phyloP scores from a whole-genome alignment of 441 rosid genomes.

The Populus trichocarpa region DNA sequence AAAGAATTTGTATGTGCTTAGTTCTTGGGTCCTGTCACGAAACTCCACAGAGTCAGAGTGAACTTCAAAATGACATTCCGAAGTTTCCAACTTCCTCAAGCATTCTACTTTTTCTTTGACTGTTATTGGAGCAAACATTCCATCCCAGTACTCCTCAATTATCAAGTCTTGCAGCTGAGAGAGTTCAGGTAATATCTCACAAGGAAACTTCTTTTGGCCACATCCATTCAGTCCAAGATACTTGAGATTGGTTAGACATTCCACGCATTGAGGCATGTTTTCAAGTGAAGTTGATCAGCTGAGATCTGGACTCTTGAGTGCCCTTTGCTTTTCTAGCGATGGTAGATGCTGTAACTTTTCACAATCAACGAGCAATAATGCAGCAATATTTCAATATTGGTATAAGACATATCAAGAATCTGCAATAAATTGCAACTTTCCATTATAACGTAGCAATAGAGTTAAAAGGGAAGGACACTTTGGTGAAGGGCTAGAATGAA shows the following conservation, averaged over 20 bases:
- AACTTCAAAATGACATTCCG: conserved; percentile 13
- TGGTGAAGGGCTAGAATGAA: conserved; percentile 11
- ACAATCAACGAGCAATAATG: conserved; percentile 14
- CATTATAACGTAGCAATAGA: conserved; percentile 3
- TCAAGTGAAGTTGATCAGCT: background rate
- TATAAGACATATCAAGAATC: conserved; percentile 13
- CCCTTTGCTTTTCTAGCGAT: conserved; percentile 9
- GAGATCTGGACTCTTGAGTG: conserved; percentile 14
- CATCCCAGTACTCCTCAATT: no score
- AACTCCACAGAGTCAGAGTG: conserved; percentile 7
- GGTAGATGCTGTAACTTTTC: background rate
- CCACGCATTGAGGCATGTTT: conserved; percentile 18
- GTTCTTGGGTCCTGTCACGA: background rate
- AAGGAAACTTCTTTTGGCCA: background rate
- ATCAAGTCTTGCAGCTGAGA: background rate
- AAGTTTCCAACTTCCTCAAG: conserved; percentile 21
- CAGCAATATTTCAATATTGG: background rate
- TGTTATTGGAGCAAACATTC: background rate
- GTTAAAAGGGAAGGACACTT: conserved; percentile 17
- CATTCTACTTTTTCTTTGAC: conserved; percentile 3
- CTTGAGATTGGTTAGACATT: background rate
- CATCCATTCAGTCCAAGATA: background rate
- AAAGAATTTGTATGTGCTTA: background rate
- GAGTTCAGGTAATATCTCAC: conserved; percentile 7
- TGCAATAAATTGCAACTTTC: background rate